A percentile compares a stretch with the other conserved stretches of the same genome.
These are phyloP conservation scores for Euclidium syriacum DNA, from an alignment of 345 rosid genomes.

Conservation along the genomic window DNA sequence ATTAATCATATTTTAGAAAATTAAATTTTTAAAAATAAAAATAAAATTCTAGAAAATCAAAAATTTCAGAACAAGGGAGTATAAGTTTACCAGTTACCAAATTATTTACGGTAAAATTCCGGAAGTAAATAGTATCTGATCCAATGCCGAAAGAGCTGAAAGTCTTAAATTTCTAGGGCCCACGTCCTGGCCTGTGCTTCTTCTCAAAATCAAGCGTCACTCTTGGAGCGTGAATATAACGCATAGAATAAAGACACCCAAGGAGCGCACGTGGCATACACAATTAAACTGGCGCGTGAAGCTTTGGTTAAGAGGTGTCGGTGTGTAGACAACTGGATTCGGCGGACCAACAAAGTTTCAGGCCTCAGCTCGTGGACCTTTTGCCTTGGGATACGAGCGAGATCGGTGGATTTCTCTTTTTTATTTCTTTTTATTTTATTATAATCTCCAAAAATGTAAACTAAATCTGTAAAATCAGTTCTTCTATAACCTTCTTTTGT, in stretches of 20 bases:
- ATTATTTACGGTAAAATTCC: no score
- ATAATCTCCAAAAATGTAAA: no score
- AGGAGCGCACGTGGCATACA: background rate
- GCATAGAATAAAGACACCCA: no score
- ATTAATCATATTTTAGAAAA: no score
- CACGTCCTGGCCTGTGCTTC: background rate
- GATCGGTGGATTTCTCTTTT: conserved; percentile 10
- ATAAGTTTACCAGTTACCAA: no score
- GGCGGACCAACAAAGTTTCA: conserved; percentile 21
- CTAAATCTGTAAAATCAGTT: no score
- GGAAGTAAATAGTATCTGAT: background rate
- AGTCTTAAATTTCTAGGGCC: background rate
- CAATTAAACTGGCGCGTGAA: background rate
- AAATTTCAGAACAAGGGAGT: no score
- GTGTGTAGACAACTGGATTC: conserved; percentile 27
- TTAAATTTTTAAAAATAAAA: no score
- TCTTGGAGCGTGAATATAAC: background rate
- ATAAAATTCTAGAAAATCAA: no score
- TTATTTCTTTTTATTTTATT: background rate
- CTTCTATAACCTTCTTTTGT: no score
- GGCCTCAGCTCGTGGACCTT: background rate
- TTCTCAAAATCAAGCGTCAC: background rate
- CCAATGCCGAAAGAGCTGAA: background rate
- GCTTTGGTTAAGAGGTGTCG: conserved; percentile 14
- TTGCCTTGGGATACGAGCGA: conserved; percentile 8